A percentile compares a stretch with the other conserved stretches of the same genome.
Evolutionary conservation across 176 grass and related monocot genomes (phyloP).

Genomic region (Carex myosuroides): DNA sequence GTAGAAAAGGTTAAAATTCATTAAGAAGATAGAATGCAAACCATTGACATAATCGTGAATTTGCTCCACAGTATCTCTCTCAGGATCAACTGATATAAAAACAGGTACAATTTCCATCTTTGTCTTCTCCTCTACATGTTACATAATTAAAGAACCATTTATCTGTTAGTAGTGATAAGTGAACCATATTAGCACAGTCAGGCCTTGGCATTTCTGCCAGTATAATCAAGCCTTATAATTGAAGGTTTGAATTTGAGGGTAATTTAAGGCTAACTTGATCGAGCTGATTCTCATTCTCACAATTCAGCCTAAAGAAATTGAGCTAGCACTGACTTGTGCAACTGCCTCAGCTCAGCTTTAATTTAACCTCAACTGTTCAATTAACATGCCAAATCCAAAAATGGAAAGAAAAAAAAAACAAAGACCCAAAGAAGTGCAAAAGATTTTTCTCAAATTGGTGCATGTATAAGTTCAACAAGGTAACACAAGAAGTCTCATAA

Average conservation of each 20-base stretch:
- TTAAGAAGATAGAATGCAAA: constrained; percentile 28
- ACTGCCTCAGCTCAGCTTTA: neutral
- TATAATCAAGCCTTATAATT: neutral
- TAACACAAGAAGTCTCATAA: neutral
- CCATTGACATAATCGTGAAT: constrained; percentile 73
- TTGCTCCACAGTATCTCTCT: constrained; percentile 92
- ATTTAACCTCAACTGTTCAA: neutral
- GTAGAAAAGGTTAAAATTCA: neutral
- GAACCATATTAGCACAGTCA: neutral
- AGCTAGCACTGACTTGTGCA: neutral
- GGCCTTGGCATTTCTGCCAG: neutral
- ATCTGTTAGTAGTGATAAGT: neutral
- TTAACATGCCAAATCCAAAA: neutral
- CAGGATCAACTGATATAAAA: constrained; percentile 91
- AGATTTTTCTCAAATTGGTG: neutral
- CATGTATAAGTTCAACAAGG: neutral
- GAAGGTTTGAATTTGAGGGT: neutral
- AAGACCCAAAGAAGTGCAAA: neutral
- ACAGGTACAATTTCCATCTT: constrained; percentile 80
- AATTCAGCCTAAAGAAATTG: neutral
- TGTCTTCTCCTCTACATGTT: constrained; percentile 47
- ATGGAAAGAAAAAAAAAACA: neutral
- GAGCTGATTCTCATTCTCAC: neutral
- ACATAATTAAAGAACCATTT: neutral
- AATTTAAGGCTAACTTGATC: neutral